Evolutionary conservation across 495 filamentous ascomycete species (phyloP), one percentile per base, ranked within the genome.

Genomic region (Durotheca rogersii): DNA sequence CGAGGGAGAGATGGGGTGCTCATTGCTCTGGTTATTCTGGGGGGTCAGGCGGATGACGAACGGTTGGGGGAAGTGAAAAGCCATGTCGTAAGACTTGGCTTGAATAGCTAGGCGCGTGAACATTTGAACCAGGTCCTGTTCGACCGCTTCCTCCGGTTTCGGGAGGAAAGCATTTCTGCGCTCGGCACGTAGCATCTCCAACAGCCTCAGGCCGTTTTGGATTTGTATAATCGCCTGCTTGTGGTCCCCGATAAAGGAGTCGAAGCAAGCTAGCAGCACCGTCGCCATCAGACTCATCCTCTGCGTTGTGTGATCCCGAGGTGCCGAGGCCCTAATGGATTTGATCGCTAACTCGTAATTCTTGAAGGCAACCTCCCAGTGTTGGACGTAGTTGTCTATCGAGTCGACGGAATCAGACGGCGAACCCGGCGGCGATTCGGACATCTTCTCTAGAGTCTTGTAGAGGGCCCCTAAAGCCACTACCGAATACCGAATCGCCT

Each of bases 391-490:
- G 37, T 55, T 61, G 36, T 76, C 71, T 18, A 36, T 36, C 6
- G 50, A 55, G 21, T 69, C 61, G 0, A 41, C 12, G n/a, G 61
- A 42, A 4, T 57, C 62, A 25, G 59, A 50, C 7, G 70, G 74
- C 2, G 74, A 73, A n/a, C 58, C 44, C 0, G 67, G 69, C 12
- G 72, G 72, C n/a, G 76, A 70, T 59, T 79, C 72, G 50, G 72
- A 67, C 41, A 72, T 65, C 65, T 75, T 74, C 64, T 77, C 72
- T 34, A 84, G 65, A 2, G 77, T 80, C 55, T 84, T 80, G 48
- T 86, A 85, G 17, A 85, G 66, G 1, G 82, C 79, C 37, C 81
- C 80, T 18, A 88, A 66, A 30, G 83, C 84, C 10, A 86, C 72
- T 1, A 85, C 75, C 6, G 84, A 82, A 62, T 88, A 83, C 16